A percentile compares a stretch with the other conserved stretches of the same genome.
phyloP scores from a whole-genome alignment of 148 eudicot genomes.

The Beta vulgaris region DNA sequence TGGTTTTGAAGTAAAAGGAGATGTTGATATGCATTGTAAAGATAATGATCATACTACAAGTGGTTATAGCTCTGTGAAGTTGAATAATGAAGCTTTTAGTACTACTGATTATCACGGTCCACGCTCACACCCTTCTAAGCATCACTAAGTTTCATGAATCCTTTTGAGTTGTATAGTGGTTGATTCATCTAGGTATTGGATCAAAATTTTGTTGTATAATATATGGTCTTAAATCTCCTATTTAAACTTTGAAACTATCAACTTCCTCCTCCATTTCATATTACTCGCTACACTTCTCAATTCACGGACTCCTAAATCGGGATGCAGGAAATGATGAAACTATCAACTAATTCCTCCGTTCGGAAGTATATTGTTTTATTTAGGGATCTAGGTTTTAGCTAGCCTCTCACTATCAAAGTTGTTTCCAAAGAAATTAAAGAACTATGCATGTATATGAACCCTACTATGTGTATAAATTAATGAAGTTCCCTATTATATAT shows the following conservation, averaged over 20 bases:
- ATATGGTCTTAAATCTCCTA: slow-evolving; percentile 3
- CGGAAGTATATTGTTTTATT: background rate
- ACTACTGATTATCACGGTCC: slow-evolving; percentile 40
- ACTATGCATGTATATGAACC: background rate
- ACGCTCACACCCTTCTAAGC: slow-evolving; percentile 47
- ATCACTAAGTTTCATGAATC: slow-evolving; percentile 29
- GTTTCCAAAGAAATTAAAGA: background rate
- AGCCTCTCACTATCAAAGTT: background rate
- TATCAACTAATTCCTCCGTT: too few relatives aligned
- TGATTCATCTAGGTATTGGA: slow-evolving; percentile 10
- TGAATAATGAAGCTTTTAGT: slow-evolving; percentile 32
- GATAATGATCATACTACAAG: slow-evolving; percentile 24
- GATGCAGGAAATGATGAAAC: too few relatives aligned
- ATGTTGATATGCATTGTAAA: slow-evolving; percentile 20
- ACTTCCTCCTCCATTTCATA: too few relatives aligned
- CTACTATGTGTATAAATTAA: slow-evolving; percentile 4
- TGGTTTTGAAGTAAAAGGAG: slow-evolving; percentile 31
- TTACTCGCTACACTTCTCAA: too few relatives aligned
- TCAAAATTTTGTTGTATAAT: slow-evolving; percentile 27
- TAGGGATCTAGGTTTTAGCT: background rate
- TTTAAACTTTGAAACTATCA: background rate
- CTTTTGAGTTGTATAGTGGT: slow-evolving; percentile 3
- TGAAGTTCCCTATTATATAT: background rate
- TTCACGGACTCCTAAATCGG: too few relatives aligned
- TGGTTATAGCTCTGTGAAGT: slow-evolving; percentile 24